phyloP scores from a whole-genome alignment of 2,329 filamentous ascomycete genomes.

The Erysiphe pulchra region DNA sequence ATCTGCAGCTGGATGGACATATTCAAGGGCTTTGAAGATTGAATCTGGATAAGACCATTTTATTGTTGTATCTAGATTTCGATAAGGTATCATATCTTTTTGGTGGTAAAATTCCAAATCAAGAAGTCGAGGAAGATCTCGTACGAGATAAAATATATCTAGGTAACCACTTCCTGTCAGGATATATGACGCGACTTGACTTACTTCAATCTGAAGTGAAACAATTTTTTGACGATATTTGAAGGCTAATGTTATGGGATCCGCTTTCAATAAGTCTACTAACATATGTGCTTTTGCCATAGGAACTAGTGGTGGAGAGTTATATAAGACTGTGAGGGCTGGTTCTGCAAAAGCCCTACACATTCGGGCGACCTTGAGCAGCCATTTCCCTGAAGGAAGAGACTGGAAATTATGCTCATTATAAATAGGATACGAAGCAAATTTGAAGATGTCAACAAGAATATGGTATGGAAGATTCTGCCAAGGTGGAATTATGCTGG shows the following conservation, averaged over 20 bases:
- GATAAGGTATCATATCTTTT: slow-evolving; percentile 40
- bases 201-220: slow-evolving; percentile 12
- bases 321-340: slow-evolving; percentile 47
- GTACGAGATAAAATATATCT: slow-evolving; percentile 31
- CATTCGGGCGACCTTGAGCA: slow-evolving; percentile 33
- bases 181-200: slow-evolving; percentile 25
- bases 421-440: slow-evolving; percentile 33
- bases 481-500: slow-evolving; percentile 26
- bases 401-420: slow-evolving; percentile 20
- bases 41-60: slow-evolving; percentile 44
- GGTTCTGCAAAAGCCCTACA: slow-evolving; percentile 45
- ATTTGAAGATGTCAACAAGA: slow-evolving; percentile 42
- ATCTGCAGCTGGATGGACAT: slow-evolving; percentile 21
- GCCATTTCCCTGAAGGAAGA: slow-evolving; percentile 27
- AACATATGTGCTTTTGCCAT: slow-evolving; percentile 20
- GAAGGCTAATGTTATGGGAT: slow-evolving; percentile 8
- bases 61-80: slow-evolving; percentile 26
- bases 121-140: slow-evolving; percentile 36
- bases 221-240: slow-evolving; percentile 12
- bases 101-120: slow-evolving; percentile 48
- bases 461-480: slow-evolving; percentile 39
- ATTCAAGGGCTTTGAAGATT: slow-evolving; percentile 37
- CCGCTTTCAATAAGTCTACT: slow-evolving; percentile 25
- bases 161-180: slow-evolving; percentile 26
- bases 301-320: slow-evolving; percentile 35